These are phyloP conservation scores for Polytrichum commune DNA, from an alignment of 225 moss, liverwort and hornwort genomes.

Conservation along the genomic window DNA sequence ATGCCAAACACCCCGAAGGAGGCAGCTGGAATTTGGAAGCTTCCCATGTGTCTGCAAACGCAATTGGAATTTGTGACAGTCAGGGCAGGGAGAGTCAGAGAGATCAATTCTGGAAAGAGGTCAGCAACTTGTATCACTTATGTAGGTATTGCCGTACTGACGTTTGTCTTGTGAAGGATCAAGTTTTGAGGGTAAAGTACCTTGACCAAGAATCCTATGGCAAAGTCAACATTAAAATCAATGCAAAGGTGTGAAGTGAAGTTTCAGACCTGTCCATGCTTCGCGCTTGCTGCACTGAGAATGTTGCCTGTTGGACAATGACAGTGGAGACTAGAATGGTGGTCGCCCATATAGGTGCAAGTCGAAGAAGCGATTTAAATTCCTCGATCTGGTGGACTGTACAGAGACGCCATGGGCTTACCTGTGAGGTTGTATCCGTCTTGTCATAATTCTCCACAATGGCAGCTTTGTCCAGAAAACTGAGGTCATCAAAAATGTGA, in stretches of 20 bases:
- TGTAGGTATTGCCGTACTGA: too few species aligned
- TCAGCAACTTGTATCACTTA: too few species aligned
- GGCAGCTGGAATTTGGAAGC: conserved; percentile 55
- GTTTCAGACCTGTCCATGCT: conserved; percentile 32
- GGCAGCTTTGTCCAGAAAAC: conserved; percentile 51
- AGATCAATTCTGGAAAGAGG: too few species aligned
- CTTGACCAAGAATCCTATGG: too few species aligned
- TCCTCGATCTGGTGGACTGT: conserved; percentile 43
- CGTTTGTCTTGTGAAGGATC: too few species aligned
- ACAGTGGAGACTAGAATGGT: conserved; percentile 39
- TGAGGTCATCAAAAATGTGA: conserved; percentile 14
- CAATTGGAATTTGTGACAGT: too few species aligned
- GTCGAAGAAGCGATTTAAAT: conserved; percentile 32
- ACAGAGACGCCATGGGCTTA: conserved; percentile 38
- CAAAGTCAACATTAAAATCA: too few species aligned
- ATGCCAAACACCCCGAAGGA: conserved; percentile 39
- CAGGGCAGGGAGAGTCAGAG: too few species aligned
- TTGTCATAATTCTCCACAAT: conserved; percentile 29
- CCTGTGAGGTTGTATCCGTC: conserved; percentile 12
- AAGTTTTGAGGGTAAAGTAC: too few species aligned
- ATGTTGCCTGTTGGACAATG: conserved; percentile 32
- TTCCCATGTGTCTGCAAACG: conserved; percentile 44
- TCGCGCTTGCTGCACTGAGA: conserved; percentile 45
- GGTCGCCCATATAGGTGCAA: conserved; percentile 39
- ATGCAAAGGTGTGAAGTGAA: too few species aligned